These are phyloP conservation scores for Aspergillus chevalieri DNA, from an alignment of 2,329 filamentous ascomycete species.

Conservation along the genomic window DNA sequence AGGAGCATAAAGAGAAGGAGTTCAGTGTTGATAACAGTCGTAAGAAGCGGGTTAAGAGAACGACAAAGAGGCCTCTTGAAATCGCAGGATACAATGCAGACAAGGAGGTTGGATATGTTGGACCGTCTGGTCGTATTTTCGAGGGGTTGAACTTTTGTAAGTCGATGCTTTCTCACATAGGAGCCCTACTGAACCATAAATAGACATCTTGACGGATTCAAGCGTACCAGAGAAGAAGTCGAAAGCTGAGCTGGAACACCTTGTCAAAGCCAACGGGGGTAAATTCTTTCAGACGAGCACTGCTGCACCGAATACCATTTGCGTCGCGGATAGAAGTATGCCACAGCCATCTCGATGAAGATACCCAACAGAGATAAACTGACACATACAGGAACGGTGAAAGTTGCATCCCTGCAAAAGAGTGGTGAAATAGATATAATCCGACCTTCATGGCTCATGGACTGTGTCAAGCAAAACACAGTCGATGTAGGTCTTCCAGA, in stretches of 20 bases:
- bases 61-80: conserved; percentile 60
- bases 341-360: neutral
- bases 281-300: conserved; percentile 67
- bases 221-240: conserved; percentile 62
- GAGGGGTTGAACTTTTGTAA: conserved; percentile 67
- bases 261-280: conserved; percentile 80
- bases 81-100: conserved; percentile 64
- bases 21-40: conserved; percentile 64
- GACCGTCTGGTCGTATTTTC: conserved; percentile 61
- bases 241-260: conserved; percentile 70
- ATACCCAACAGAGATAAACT: neutral
- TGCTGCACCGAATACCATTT: conserved; percentile 56
- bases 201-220: conserved; percentile 68
- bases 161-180: conserved; percentile 7
- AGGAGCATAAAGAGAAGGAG: conserved; percentile 69
- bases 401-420: conserved; percentile 77
- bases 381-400: conserved; percentile 50
- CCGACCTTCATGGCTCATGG: conserved; percentile 72
- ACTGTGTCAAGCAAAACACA: conserved; percentile 63
- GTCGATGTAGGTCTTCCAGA: conserved; percentile 48
- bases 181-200: conserved; percentile 7
- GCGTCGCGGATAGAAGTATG: conserved; percentile 69
- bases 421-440: conserved; percentile 65
- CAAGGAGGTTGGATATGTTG: conserved; percentile 48
- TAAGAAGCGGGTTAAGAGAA: conserved; percentile 58